Evolutionary conservation across 23 red algal species (phyloP).

Genomic region (Gracilariopsis chorda): DNA sequence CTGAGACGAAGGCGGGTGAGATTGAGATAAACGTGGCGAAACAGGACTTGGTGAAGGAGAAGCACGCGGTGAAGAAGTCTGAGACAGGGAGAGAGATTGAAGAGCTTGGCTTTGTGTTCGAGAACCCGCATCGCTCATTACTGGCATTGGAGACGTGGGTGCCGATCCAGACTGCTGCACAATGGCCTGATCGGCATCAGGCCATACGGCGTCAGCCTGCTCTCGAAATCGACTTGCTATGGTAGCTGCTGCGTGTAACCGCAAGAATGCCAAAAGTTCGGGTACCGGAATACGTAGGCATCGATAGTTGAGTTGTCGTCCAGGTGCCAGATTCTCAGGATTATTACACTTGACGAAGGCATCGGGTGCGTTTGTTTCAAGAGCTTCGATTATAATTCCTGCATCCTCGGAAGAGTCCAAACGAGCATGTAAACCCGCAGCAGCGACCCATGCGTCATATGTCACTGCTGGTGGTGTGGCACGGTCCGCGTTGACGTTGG

Average conservation of each 20-base stretch:
- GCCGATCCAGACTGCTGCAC: neutral
- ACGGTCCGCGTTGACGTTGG: neutral
- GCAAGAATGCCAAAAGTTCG: constrained; percentile 64
- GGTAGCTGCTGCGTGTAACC: constrained; percentile 43
- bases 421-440: constrained; percentile 45
- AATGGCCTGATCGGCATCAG: constrained; percentile 37
- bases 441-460: constrained; percentile 64
- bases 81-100: neutral
- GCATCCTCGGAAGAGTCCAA: constrained; percentile 64
- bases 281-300: constrained; percentile 57
- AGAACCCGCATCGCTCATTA: neutral
- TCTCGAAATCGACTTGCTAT: constrained; percentile 55
- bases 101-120: neutral
- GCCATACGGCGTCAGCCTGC: constrained; percentile 67
- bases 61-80: neutral
- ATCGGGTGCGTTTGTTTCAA: constrained; percentile 71
- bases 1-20: neutral
- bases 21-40: neutral
- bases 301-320: constrained; percentile 43
- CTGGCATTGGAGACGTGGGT: neutral
- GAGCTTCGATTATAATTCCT: constrained; percentile 63
- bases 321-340: constrained; percentile 17
- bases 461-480: constrained; percentile 46
- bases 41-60: neutral
- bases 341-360: constrained; percentile 49